These are phyloP conservation scores for Naganishia sp. DNA, from an alignment of 1,284 basidiomycete species.

Conservation along the genomic window DNA sequence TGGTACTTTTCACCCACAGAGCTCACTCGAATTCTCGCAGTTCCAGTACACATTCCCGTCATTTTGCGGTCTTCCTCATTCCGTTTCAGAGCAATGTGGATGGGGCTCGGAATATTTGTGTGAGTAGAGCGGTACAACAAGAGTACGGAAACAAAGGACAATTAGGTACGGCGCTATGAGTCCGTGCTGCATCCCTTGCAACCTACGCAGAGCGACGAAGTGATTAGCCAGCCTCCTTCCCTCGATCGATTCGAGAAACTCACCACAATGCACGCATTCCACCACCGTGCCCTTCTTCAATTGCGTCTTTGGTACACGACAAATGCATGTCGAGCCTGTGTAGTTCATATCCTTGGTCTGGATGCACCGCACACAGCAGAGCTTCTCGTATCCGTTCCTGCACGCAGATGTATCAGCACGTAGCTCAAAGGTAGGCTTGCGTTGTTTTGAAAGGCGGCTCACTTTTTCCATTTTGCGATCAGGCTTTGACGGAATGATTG, in stretches of 20 bases:
- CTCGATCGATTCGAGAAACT: slow-evolving; percentile 44
- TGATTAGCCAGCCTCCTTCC: not conserved
- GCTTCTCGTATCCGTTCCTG: slow-evolving; percentile 87
- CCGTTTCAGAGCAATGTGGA: no score
- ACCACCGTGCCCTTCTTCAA: slow-evolving; percentile 90
- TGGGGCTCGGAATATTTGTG: not conserved
- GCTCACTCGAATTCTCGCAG: not conserved
- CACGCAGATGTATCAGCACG: not conserved
- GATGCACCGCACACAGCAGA: slow-evolving; percentile 96
- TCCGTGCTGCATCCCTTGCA: slow-evolving; percentile 83
- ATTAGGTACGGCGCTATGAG: slow-evolving; percentile 57
- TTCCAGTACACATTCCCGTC: not conserved
- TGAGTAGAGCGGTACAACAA: slow-evolving; percentile 6
- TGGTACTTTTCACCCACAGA: not conserved
- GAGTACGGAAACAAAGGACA: not conserved
- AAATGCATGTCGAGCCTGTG: slow-evolving; percentile 98
- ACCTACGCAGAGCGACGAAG: slow-evolving; percentile 55
- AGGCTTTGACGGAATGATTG: slow-evolving; percentile 61
- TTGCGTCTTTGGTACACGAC: slow-evolving; percentile 92
- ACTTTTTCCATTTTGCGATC: slow-evolving; percentile 99
- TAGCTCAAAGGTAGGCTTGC: not conserved
- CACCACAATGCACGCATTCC: slow-evolving; percentile 95
- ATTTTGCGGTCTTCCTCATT: not conserved
- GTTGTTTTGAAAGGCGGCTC: not conserved
- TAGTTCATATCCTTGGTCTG: slow-evolving; percentile 99